phyloP scores from a whole-genome alignment of 2,329 filamentous ascomycete species.

The Aspergillus tanneri region DNA sequence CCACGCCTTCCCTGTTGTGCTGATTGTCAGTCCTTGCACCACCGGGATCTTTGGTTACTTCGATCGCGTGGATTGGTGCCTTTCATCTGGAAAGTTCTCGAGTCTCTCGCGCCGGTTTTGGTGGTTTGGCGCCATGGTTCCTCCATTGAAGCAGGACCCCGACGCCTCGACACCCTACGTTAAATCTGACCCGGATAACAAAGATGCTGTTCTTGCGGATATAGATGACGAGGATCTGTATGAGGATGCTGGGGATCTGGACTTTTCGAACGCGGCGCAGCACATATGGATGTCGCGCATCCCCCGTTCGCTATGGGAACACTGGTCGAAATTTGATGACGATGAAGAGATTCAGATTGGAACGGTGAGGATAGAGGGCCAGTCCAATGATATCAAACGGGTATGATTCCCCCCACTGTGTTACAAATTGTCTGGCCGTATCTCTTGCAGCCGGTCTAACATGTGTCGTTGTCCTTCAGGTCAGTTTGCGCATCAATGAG shows the following conservation, averaged over 20 bases:
- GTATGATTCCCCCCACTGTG: constrained; percentile 27
- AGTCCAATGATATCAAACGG: constrained; percentile 53
- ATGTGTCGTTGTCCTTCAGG: constrained; percentile 50
- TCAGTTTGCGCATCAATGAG: constrained; percentile 67
- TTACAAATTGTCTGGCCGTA: background rate
- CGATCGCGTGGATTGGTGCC: constrained; percentile 10
- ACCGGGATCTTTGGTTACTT: background rate
- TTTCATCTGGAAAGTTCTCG: background rate
- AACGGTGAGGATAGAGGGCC: constrained; percentile 63
- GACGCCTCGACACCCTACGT: constrained; percentile 38
- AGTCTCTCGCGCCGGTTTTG: background rate
- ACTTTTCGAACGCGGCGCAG: constrained; percentile 53
- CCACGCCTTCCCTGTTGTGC: background rate
- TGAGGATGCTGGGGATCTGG: constrained; percentile 64
- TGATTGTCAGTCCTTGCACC: background rate
- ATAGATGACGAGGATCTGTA: constrained; percentile 67
- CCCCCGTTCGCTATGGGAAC: constrained; percentile 76
- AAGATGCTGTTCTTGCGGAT: constrained; percentile 34
- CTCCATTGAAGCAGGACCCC: constrained; percentile 44
- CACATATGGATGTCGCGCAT: constrained; percentile 71
- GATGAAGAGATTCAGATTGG: constrained; percentile 81
- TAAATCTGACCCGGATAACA: constrained; percentile 44
- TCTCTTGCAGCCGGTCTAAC: constrained; percentile 6
- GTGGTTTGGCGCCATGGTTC: constrained; percentile 26
- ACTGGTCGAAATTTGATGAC: constrained; percentile 73